Conservation (phyloP, 768 basidiomycete genomes). For the Kwoniella mangroviensis region DNA sequence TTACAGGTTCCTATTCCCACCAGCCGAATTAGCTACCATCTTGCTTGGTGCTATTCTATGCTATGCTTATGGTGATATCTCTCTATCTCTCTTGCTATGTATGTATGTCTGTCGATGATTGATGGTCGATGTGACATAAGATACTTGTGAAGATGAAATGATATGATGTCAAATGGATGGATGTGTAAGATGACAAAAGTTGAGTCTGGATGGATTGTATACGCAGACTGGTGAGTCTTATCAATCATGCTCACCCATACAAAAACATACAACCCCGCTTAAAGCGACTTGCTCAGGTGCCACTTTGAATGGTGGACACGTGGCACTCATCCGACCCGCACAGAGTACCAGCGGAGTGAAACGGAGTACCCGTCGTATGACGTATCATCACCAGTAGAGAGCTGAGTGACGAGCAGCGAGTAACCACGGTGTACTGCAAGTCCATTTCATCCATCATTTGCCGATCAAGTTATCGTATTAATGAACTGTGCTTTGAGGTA, state of each 20-base stretch:
- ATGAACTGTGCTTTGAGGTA: too few relatives aligned
- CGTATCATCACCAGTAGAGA: neutral
- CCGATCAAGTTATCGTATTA: too few relatives aligned
- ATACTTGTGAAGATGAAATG: neutral
- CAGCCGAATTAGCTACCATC: conserved; percentile 29
- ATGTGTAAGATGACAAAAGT: too few relatives aligned
- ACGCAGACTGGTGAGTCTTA: neutral
- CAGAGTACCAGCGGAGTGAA: neutral
- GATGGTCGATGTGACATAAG: neutral
- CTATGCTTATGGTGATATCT: neutral
- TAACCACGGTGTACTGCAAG: neutral
- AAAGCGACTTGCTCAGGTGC: neutral
- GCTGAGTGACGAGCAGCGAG: neutral
- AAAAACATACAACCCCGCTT: too few relatives aligned
- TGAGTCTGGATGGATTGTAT: neutral
- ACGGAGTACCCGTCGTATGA: neutral
- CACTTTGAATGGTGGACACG: neutral
- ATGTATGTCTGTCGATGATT: too few relatives aligned
- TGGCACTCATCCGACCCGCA: neutral
- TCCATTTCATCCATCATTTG: too few relatives aligned
- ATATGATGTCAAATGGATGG: neutral
- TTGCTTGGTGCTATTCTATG: conserved; percentile 5
- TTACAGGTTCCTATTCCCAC: conserved; percentile 26
- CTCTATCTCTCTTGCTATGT: neutral
- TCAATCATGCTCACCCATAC: neutral